Evolutionary conservation across 192 early-diverging fungal species (phyloP).

Genomic region (Rhizophagus prolifer): DNA sequence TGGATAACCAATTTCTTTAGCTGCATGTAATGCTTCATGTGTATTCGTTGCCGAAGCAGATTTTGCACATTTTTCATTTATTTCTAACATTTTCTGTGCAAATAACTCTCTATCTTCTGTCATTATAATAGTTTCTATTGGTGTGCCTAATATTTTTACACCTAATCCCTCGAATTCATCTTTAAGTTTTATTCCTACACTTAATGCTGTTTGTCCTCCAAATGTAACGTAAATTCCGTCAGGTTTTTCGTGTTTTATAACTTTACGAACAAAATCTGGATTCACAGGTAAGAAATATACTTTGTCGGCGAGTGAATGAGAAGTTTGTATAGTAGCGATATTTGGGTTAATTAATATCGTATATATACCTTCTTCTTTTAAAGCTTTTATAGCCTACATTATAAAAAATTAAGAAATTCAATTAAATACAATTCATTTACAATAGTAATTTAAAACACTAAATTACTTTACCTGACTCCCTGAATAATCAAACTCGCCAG

Average conservation of each 20-base stretch:
- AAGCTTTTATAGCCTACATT: conserved; percentile 94
- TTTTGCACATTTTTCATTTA: conserved; percentile 84
- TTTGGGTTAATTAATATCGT: conserved; percentile 99
- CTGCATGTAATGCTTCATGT: conserved; percentile 84
- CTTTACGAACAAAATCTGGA: conserved; percentile 86
- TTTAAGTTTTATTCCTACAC: conserved; percentile 90
- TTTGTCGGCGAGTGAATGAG: conserved; percentile 85
- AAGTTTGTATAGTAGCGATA: conserved; percentile 98
- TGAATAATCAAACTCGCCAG: conserved; percentile 99
- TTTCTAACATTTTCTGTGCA: conserved; percentile 80
- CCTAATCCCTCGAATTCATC: conserved; percentile 77
- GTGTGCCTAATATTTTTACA: conserved; percentile 94
- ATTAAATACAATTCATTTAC: neutral
- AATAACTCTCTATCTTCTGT: conserved; percentile 97
- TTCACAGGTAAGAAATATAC: conserved; percentile 97
- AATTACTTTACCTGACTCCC: conserved; percentile 47
- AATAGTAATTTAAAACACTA: neutral
- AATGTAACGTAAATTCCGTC: conserved; percentile 96
- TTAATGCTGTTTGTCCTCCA: conserved; percentile 95
- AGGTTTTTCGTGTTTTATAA: conserved; percentile 91
- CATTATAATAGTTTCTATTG: conserved; percentile 86
- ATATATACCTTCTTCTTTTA: conserved; percentile 86
- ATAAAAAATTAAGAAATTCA: neutral
- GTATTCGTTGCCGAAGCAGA: conserved; percentile 87
- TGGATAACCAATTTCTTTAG: conserved; percentile 85